Evolutionary conservation across 169 alveolate genomes (phyloP).

Genomic region (Perkinsus olseni): DNA sequence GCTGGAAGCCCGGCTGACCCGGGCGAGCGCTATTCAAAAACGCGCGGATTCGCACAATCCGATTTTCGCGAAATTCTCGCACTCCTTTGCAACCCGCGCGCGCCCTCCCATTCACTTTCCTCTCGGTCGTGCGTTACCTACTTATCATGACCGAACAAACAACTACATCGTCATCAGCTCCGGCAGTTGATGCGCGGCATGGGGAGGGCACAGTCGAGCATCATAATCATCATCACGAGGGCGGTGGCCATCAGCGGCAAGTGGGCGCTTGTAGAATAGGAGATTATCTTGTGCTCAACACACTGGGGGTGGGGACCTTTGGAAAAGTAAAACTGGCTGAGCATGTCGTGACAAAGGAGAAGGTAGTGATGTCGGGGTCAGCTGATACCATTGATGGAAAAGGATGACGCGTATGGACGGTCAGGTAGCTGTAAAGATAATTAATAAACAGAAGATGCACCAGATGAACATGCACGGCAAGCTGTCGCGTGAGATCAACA

Average conservation of each 20-base stretch:
- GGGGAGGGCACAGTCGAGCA: background rate
- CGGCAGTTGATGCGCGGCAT: background rate
- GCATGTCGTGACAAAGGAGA: background rate
- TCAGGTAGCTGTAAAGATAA: constrained; percentile 67
- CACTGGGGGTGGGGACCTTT: constrained; percentile 74
- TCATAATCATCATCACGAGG: background rate
- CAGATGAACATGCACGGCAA: constrained; percentile 51
- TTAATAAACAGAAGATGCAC: constrained; percentile 57
- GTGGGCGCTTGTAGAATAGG: constrained; percentile 9
- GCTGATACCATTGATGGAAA: background rate
- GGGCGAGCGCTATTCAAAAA: too few species aligned
- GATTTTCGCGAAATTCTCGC: too few species aligned
- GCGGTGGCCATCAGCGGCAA: background rate
- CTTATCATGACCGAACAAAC: too few species aligned
- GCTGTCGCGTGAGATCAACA: constrained; percentile 61
- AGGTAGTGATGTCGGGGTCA: constrained; percentile 37
- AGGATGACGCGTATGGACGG: background rate
- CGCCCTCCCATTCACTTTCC: too few species aligned
- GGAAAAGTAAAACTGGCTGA: constrained; percentile 60
- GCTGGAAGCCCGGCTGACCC: too few species aligned
- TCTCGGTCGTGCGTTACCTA: too few species aligned
- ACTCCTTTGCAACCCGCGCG: too few species aligned
- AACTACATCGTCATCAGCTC: background rate
- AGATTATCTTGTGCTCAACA: constrained; percentile 42
- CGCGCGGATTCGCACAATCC: too few species aligned